phyloP scores from a whole-genome alignment of 2,329 filamentous ascomycete species.

The Neoarthrinium moseri region DNA sequence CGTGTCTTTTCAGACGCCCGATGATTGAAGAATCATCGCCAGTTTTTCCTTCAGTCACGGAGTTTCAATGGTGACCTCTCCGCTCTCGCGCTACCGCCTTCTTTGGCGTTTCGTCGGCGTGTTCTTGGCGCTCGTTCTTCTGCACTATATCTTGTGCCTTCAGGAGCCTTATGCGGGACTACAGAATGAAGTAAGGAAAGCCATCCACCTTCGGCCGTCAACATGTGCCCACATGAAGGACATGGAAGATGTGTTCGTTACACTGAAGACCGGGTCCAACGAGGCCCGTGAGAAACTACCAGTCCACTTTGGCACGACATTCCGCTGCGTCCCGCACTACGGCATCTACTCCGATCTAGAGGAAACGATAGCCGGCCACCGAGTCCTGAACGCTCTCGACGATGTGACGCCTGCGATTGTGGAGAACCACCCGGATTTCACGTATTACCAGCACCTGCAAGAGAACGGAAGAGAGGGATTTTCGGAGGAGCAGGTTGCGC shows the following conservation, averaged over 20 bases:
- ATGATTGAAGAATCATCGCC: neutral
- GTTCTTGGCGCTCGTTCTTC: neutral
- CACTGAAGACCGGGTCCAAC: slow-evolving; percentile 58
- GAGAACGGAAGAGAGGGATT: slow-evolving; percentile 40
- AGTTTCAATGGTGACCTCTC: slow-evolving; percentile 1
- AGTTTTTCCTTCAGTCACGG: neutral
- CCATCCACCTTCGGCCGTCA: neutral
- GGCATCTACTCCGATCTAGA: slow-evolving; percentile 59
- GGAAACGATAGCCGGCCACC: slow-evolving; percentile 48
- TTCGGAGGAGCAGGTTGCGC: slow-evolving; percentile 26
- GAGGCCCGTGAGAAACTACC: slow-evolving; percentile 55
- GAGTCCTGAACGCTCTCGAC: slow-evolving; percentile 48
- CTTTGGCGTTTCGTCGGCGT: slow-evolving; percentile 4
- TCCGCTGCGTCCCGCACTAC: slow-evolving; percentile 54
- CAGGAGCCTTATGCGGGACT: neutral
- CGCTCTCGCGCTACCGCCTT: slow-evolving; percentile 3
- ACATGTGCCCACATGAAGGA: slow-evolving; percentile 27
- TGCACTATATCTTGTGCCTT: slow-evolving; percentile 1
- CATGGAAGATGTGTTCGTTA: slow-evolving; percentile 52
- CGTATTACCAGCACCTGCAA: slow-evolving; percentile 48
- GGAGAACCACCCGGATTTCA: slow-evolving; percentile 43
- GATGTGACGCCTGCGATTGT: slow-evolving; percentile 39
- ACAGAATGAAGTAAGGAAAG: neutral
- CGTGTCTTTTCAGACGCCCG: neutral
- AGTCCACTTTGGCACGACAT: slow-evolving; percentile 50